Evolutionary conservation across 2,329 filamentous ascomycete species (phyloP), one percentile per base, ranked within the genome.

Genomic region (Harringtonia aguacate): DNA sequence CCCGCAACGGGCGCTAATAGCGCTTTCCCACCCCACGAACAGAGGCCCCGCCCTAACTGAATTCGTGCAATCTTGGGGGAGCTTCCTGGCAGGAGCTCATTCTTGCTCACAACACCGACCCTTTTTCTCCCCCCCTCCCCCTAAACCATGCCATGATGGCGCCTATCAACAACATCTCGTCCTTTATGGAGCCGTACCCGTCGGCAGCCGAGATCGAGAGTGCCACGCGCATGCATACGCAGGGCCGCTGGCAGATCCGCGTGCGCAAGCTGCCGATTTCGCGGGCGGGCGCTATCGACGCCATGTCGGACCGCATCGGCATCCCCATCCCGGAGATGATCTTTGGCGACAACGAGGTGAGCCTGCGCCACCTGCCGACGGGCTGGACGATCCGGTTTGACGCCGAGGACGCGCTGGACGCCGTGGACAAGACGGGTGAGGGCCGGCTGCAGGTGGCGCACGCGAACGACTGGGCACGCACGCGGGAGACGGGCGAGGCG

Each of bases 271-370:
- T 92, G 41, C 92, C 92, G 50, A 98, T 98, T 62, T 84, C 94
- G 54, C 95, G 95, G 63, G 80, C 89, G 37, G 84, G 76, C 7
- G 85, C 88, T 41, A 97, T 98, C 58, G 88, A 95, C 58, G 77
- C 77, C 31, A 86, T 98, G 78, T 81, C 81, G 34, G 71, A 73
- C 46, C 78, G 76, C 50, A 73, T 98, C 43, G 81, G 81, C 27
- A 95, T 98, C 58, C 80, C 90, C 17, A 79, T 90, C 34, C 92
- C 92, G 9, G 92, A 98, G 68, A 98, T 98, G 92, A 98, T 98
- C 52, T 98, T 98, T 59, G 92, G 92, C 49, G 89, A 98, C 69
- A 98, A 98, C 62, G 69, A 84, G 46, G 81, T 94, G 34, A 67
- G 77, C 8, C 73, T 98, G 48, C 70, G 79, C 43, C 87, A 97